Base-by-base conservation (phyloP, 2,329 filamentous ascomycete genomes). In the Sclerotinia glacialis region DNA sequence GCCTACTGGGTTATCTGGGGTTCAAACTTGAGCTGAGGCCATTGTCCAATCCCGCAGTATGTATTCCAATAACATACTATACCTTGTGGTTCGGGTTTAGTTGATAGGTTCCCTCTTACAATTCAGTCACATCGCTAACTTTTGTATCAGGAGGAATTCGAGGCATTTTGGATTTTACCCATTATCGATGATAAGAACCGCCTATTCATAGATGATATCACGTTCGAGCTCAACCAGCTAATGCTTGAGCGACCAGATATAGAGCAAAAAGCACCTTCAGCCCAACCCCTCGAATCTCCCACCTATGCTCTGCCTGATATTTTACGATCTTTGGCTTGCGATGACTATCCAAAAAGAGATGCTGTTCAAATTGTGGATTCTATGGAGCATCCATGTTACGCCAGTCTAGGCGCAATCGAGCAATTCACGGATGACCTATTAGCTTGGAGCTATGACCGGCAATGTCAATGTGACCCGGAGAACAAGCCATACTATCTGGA, bases 361-460 rank as follows among this genome's bases (percentile, higher is more conserved):
- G 68, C 75, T n/a, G 55, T 42, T 46, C 69, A 75, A 71, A 63
- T 75, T 11, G 14, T 50, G n/a, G 63, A 72, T 81, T 81, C 52
- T 80, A 67, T 72, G 52, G 74, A 76, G 53, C 76, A 77, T 63
- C 76, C 76, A 21, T 72, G 83, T 70, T 89, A 88, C 74, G 84
- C 86, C 60, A 84, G 86, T 69, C 78, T 92, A 28, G 89, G 89
- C 28, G 82, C 82, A 18, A 75, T 86, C 11, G 81, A 83, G 49
- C 84, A 89, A 72, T 89, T 90, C 75, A 82, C 84, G 6, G 86
- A 90, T 72, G 73, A 78, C 1, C 77, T 88, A n/a, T 77, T 92
- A 23, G 77, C 82, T 37, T 89, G 86, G 75, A 85, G 86, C 5
- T 91, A 86, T 73, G 80, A 85, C 31, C 80, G 84, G 44, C 89